Evolutionary conservation across 2,329 filamentous ascomycete species (phyloP).

Genomic region (Fusarium sp.): DNA sequence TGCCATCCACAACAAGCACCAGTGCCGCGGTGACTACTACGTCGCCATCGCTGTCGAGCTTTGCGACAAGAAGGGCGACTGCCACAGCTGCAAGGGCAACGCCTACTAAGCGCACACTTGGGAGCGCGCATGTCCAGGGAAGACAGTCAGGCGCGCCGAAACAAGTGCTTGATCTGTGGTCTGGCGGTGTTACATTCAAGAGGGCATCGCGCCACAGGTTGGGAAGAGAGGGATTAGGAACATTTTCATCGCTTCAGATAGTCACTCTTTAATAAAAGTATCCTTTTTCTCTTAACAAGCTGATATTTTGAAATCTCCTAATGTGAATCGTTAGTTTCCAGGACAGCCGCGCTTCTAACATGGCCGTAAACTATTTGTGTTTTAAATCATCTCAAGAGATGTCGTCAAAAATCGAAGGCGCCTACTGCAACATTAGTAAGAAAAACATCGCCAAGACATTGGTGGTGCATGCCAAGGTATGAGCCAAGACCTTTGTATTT

Average conservation of each 20-base stretch:
- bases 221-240: conserved; percentile 39
- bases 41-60: conserved; percentile 46
- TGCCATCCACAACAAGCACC: conserved; percentile 41
- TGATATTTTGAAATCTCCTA: too few relatives aligned
- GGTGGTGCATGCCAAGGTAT: too few relatives aligned
- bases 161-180: conserved; percentile 9
- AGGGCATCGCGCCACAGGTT: conserved; percentile 2
- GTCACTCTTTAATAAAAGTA: conserved; percentile 41
- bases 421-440: too few relatives aligned
- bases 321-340: too few relatives aligned
- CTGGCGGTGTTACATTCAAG: conserved; percentile 8
- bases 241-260: conserved; percentile 37
- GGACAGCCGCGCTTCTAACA: too few relatives aligned
- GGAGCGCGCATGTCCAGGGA: not conserved
- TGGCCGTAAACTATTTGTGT: too few relatives aligned
- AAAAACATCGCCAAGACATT: too few relatives aligned
- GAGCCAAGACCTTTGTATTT: too few relatives aligned
- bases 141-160: not conserved
- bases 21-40: conserved; percentile 44
- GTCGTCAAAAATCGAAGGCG: too few relatives aligned
- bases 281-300: conserved; percentile 25
- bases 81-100: conserved; percentile 21
- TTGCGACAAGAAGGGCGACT: conserved; percentile 35
- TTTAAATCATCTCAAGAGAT: too few relatives aligned
- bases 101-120: conserved; percentile 1